These are phyloP conservation scores for Cutaneotrichosporon arboriforme DNA, from an alignment of 1,284 basidiomycete species.

Conservation along the genomic window DNA sequence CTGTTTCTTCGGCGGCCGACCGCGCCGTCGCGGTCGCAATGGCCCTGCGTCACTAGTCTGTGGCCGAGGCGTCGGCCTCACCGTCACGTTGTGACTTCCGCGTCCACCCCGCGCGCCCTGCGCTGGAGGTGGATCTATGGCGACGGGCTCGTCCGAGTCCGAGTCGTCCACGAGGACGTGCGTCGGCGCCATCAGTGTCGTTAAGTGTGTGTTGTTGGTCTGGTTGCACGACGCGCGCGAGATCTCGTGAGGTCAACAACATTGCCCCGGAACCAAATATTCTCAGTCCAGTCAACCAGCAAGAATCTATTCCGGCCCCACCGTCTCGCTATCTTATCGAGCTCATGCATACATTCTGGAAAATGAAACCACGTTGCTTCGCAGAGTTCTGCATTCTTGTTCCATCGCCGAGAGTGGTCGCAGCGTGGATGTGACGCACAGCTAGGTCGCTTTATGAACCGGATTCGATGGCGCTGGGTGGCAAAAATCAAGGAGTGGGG, in stretches of 20 bases:
- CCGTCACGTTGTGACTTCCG: too few species aligned
- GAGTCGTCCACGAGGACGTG: constrained; percentile 3
- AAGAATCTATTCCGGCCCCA: not conserved
- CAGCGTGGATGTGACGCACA: too few species aligned
- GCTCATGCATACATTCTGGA: too few species aligned
- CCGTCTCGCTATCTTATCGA: not conserved
- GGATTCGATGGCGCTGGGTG: not conserved
- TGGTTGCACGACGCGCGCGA: not conserved
- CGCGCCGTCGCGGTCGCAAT: not conserved
- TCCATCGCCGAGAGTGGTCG: too few species aligned
- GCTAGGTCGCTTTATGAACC: too few species aligned
- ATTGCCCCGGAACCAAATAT: not conserved
- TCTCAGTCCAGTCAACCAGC: too few species aligned
- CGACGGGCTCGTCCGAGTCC: constrained; percentile 22
- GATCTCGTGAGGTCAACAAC: constrained; percentile 3
- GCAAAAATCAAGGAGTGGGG: not conserved
- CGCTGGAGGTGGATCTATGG: constrained; percentile 10
- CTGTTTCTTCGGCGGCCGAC: constrained; percentile 2
- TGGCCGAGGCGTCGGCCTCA: too few species aligned
- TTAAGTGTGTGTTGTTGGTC: not conserved
- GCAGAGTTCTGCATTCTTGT: too few species aligned
- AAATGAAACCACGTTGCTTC: too few species aligned
- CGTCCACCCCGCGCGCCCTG: not conserved
- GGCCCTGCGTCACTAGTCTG: not conserved
- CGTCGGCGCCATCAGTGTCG: not conserved